These are phyloP conservation scores for Bipolaris zeicola DNA, from an alignment of 2,329 filamentous ascomycete species.

Conservation along the genomic window DNA sequence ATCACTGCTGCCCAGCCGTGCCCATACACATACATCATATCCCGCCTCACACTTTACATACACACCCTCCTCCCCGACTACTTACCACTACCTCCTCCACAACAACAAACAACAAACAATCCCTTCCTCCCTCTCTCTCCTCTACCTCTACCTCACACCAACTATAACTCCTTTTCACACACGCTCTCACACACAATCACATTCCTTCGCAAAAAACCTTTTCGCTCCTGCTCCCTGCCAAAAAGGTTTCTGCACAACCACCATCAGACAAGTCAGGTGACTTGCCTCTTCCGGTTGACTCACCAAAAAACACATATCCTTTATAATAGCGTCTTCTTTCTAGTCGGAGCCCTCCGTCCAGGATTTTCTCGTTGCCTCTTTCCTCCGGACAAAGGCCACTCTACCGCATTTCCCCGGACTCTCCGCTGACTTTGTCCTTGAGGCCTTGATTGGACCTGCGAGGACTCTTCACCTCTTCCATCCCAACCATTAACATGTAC, in stretches of 20 bases:
- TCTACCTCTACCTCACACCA: conserved; percentile 19
- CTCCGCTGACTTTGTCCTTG: conserved; percentile 39
- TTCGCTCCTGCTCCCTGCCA: conserved; percentile 19
- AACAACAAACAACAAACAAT: conserved; percentile 3
- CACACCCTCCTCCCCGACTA: conserved; percentile 4
- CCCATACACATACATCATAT: conserved; percentile 47
- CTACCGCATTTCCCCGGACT: conserved; percentile 21
- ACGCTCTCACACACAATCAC: conserved; percentile 11
- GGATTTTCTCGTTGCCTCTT: neutral
- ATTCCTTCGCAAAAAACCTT: conserved; percentile 26
- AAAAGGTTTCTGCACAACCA: conserved; percentile 9
- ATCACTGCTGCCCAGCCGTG: conserved; percentile 46
- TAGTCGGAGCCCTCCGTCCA: neutral
- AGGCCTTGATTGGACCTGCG: conserved; percentile 50
- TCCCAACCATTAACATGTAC: conserved; percentile 47
- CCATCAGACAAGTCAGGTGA: conserved; percentile 27
- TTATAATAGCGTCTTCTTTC: conserved; percentile 22
- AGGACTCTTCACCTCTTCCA: conserved; percentile 36
- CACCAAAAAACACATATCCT: conserved; percentile 13
- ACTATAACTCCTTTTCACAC: conserved; percentile 3
- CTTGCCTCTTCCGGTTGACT: conserved; percentile 22
- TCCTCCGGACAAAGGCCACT: conserved; percentile 14
- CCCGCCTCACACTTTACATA: conserved; percentile 37
- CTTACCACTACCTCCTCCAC: conserved; percentile 4
- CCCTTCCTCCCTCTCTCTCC: conserved; percentile 6